Evolutionary conservation across 176 grass and related monocot species (phyloP).

Genomic region (Ensete glaucum): DNA sequence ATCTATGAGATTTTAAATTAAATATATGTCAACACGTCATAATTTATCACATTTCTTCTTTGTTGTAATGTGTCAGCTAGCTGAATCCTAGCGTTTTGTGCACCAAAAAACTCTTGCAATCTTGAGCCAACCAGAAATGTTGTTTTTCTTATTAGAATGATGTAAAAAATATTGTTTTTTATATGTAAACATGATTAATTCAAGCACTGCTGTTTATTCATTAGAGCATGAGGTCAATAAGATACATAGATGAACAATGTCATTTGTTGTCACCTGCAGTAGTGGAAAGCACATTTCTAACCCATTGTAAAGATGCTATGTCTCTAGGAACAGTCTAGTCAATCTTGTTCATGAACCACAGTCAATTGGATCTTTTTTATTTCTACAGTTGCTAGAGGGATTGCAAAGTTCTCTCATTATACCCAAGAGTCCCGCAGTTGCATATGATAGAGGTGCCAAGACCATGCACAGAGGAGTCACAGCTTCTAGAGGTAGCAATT

Average conservation of each 20-base stretch:
- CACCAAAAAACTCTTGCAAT: too few species aligned
- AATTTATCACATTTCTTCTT: background rate
- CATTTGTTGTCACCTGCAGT: too few species aligned
- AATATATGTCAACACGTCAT: too few species aligned
- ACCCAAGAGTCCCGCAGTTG: constrained; percentile 52
- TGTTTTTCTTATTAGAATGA: too few species aligned
- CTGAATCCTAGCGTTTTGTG: background rate
- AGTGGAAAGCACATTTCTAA: too few species aligned
- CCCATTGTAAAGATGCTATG: too few species aligned
- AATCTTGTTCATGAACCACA: too few species aligned
- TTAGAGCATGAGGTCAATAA: too few species aligned
- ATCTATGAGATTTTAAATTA: background rate
- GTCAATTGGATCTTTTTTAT: background rate
- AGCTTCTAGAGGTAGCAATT: constrained; percentile 51
- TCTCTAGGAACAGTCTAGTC: too few species aligned
- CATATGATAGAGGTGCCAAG: constrained; percentile 47
- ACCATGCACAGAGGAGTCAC: constrained; percentile 32
- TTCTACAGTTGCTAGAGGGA: constrained; percentile 70
- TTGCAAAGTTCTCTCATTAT: constrained; percentile 81
- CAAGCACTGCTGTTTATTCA: too few species aligned
- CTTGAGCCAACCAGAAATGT: too few species aligned
- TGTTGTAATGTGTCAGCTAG: background rate
- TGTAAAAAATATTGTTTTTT: background rate
- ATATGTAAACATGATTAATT: background rate
- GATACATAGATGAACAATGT: too few species aligned